phyloP scores from a whole-genome alignment of 257 asterid genomes.

The Parsonsia alboflavescens region DNA sequence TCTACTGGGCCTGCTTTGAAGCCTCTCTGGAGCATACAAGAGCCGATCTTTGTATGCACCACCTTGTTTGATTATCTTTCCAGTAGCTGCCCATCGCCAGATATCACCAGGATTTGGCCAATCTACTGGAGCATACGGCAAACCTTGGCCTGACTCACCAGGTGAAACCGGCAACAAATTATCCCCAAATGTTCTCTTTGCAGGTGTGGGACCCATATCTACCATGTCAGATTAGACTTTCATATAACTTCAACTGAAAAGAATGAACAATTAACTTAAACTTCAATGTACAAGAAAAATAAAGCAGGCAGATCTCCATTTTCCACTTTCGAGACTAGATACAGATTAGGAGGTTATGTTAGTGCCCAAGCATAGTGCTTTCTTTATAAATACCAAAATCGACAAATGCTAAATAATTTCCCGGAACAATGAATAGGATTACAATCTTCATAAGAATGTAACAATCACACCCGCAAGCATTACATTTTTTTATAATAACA shows the following conservation, averaged over 20 bases:
- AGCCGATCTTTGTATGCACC: slow-evolving; percentile 27
- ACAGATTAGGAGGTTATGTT: background rate
- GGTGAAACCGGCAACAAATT: slow-evolving; percentile 16
- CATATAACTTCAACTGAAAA: background rate
- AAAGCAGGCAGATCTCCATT: background rate
- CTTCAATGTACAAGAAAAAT: background rate
- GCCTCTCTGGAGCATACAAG: slow-evolving; percentile 35
- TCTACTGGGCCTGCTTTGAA: slow-evolving; percentile 28
- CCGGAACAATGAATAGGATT: background rate
- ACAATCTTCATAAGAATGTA: background rate
- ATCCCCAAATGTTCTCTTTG: background rate
- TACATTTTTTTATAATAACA: background rate
- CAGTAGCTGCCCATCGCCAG: slow-evolving; percentile 43
- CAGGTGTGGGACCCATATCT: background rate
- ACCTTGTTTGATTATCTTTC: slow-evolving; percentile 16
- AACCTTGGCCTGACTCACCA: slow-evolving; percentile 30
- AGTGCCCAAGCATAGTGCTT: too few species aligned
- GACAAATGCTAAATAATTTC: too few species aligned
- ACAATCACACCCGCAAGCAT: background rate
- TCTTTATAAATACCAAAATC: background rate
- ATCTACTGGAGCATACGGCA: slow-evolving; percentile 46
- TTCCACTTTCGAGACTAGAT: background rate
- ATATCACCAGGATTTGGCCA: slow-evolving; percentile 45
- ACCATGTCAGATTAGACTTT: background rate
- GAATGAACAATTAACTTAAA: background rate